Evolutionary conservation across 257 asterid genomes (phyloP), one percentile per base, ranked within the genome.

Genomic region (Solanum habrochaites): DNA sequence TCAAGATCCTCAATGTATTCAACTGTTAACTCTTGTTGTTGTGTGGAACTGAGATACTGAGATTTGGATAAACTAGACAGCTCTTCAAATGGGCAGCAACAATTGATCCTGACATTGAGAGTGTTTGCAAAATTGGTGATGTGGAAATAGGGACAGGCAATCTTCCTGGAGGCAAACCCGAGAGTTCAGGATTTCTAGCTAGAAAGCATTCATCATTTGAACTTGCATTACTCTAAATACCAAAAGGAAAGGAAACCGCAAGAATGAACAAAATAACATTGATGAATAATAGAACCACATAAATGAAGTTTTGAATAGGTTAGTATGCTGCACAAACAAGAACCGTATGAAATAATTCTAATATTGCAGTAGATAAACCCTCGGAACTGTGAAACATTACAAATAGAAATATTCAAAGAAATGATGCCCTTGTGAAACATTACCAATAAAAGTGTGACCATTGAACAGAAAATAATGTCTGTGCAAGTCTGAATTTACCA

Each of bases 1-100:
- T 91, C 98, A 86, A 95, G 90, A 90, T 95, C 98, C 69, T 94
- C 99, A 88, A 97, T 97, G 89, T 97, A 98, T 88, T 97, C 99
- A 42, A 97, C 95, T 20, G 98, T 93, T 35, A 97, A 93, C 86
- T 97, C 99, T 89, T 89, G 95, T 86, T 39, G 90, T 85, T 90
- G 96, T 82, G 94, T 71, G 83, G 95, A 85, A 85, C 88, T 94
- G 73, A 93, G 91, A 56, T 98, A 93, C 87, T 88, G 91, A 35
- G 98, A 92, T 83, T 92, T 92, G 80, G 96, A 91, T 90, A 95
- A 86, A 89, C 85, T 89, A 12, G 86, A 85, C 31, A 88, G 78
- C 87, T 94, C 98, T 86, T 95, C 98, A 82, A 93, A 91, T 88
- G 92, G 89, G 84, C 95, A 85, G 91, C 90, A 87, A 93, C 98